phyloP scores from a whole-genome alignment of 2,329 filamentous ascomycete genomes.

The Aspergillus intermedius region DNA sequence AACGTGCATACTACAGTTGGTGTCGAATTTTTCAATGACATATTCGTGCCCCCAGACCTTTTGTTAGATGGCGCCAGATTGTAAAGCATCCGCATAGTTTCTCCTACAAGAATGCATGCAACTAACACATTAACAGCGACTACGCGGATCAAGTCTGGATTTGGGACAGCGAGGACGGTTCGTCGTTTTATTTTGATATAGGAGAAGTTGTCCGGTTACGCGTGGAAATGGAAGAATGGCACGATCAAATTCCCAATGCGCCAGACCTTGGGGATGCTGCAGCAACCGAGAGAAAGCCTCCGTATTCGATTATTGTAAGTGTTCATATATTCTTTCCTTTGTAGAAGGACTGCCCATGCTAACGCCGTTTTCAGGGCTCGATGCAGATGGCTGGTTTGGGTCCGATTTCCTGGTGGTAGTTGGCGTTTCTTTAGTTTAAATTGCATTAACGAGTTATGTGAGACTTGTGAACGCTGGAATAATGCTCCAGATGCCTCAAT shows the following conservation, averaged over 20 bases:
- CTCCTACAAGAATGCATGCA: background rate
- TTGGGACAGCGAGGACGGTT: conserved; percentile 67
- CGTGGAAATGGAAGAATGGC: conserved; percentile 82
- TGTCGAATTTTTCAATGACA: conserved; percentile 90
- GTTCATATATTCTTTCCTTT: background rate
- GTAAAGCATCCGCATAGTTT: conserved; percentile 45
- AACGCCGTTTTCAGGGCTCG: conserved; percentile 30
- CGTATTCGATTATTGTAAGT: conserved; percentile 41
- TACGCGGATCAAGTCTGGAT: conserved; percentile 74
- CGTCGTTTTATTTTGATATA: conserved; percentile 77
- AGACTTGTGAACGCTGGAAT: background rate
- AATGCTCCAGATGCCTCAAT: too few relatives aligned
- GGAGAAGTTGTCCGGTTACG: conserved; percentile 83
- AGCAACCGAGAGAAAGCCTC: conserved; percentile 53
- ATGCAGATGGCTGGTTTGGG: conserved; percentile 43
- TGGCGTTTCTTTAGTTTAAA: conserved; percentile 1
- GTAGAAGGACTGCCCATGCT: conserved; percentile 2
- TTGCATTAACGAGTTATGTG: background rate
- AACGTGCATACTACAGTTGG: conserved; percentile 50
- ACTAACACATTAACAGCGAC: conserved; percentile 47
- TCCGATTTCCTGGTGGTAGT: conserved; percentile 42
- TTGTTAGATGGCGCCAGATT: conserved; percentile 71
- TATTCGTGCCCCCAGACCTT: conserved; percentile 68
- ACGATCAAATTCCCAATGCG: conserved; percentile 72
- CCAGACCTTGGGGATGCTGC: conserved; percentile 58